Evolutionary conservation across 345 rosid species (phyloP).

Genomic region (Eucalyptus polyanthemos): DNA sequence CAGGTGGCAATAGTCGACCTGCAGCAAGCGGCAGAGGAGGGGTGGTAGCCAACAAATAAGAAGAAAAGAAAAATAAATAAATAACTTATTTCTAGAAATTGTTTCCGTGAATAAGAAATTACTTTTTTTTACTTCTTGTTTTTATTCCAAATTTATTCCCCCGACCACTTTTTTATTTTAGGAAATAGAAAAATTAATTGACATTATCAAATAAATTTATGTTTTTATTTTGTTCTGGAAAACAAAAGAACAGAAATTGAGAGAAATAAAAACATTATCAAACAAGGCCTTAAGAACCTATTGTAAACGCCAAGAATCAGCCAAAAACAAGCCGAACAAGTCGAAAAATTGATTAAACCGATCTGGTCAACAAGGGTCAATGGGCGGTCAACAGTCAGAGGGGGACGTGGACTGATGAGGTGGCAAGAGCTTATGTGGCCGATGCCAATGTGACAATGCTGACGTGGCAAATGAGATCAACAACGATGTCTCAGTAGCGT

Average conservation of each 20-base stretch:
- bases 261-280: too few relatives aligned
- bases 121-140: too few relatives aligned
- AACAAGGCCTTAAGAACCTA: neutral
- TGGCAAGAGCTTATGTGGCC: neutral
- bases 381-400: neutral
- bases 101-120: too few relatives aligned
- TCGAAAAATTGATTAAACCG: neutral
- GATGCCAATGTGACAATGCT: neutral
- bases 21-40: fast-evolving
- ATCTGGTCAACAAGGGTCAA: neutral
- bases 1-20: too few relatives aligned
- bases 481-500: neutral
- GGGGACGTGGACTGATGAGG: neutral
- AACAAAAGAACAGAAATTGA: fast-evolving
- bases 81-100: too few relatives aligned
- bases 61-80: too few relatives aligned
- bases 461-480: neutral
- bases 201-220: fast-evolving
- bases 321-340: neutral
- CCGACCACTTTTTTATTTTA: fast-evolving
- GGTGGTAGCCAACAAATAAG: too few relatives aligned
- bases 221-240: fast-evolving
- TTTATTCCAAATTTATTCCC: too few relatives aligned
- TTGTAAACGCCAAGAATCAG: neutral
- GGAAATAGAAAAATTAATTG: too few relatives aligned